A percentile compares a stretch with the other conserved stretches of the same genome.
These are phyloP conservation scores for Arachnomyces sp. DNA, from an alignment of 2,329 filamentous ascomycete species.

Conservation along the genomic window DNA sequence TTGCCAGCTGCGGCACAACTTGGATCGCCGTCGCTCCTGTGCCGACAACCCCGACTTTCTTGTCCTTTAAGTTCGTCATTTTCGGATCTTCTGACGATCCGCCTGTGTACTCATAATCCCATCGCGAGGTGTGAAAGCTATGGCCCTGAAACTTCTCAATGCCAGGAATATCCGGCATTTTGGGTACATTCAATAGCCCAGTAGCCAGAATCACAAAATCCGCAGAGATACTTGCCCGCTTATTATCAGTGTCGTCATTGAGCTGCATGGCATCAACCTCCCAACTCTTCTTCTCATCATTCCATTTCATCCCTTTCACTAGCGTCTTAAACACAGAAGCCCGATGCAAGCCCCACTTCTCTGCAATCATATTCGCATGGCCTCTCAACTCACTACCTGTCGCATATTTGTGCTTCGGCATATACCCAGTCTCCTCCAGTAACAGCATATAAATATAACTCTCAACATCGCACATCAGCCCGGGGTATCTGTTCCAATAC, in stretches of 20 bases:
- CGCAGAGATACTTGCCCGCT: conserved; percentile 21
- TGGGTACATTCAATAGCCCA: conserved; percentile 38
- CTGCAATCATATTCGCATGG: conserved; percentile 40
- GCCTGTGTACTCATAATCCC: conserved; percentile 37
- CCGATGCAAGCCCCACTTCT: conserved; percentile 36
- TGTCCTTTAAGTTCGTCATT: conserved; percentile 38
- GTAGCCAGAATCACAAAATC: conserved; percentile 35
- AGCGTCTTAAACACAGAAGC: conserved; percentile 43
- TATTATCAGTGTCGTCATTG: conserved; percentile 2
- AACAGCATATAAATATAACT: conserved; percentile 54
- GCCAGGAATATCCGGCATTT: conserved; percentile 39
- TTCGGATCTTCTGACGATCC: conserved; percentile 28
- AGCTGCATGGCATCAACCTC: conserved; percentile 13
- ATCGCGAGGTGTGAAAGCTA: conserved; percentile 39
- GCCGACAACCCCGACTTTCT: conserved; percentile 37
- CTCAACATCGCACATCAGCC: conserved; percentile 51
- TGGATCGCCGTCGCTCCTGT: conserved; percentile 40
- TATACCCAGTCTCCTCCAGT: conserved; percentile 53
- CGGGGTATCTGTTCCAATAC: conserved; percentile 45
- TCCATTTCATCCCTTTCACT: conserved; percentile 40
- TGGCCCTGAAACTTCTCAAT: conserved; percentile 32
- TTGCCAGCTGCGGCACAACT: conserved; percentile 32
- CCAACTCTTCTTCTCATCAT: conserved; percentile 33
- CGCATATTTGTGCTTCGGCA: conserved; percentile 47
- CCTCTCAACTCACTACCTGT: conserved; percentile 40